Base-by-base conservation (phyloP, 2,329 filamentous ascomycete genomes). In the Fusarium sp. region DNA sequence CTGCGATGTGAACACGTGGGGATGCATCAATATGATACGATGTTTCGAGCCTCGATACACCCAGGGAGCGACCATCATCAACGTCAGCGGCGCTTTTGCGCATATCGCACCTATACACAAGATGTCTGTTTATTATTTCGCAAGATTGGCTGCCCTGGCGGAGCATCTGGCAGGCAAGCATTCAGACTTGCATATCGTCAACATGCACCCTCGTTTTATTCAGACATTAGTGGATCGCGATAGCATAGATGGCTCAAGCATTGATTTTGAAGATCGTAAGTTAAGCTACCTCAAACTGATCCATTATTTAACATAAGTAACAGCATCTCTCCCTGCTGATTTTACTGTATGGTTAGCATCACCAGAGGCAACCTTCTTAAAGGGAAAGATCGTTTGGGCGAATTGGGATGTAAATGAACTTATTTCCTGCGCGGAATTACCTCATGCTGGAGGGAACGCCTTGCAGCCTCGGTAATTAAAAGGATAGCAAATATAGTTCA, bases 111-210 rank as follows among this genome's bases (percentile, higher is more conserved):
- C 34, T n/a, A 37, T 37, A 1, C 34, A 37, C 34, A 37, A 37
- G 5, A n/a, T 37, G 18, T n/a, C 34, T 37, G 18, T 37, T 3
- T 10, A 11, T 11, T 11, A 37, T 37, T 37, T 37, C 18, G 3
- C 34, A 1, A 37, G 3, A n/a, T 2, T 37, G 2, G 34, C 34
- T 4, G 18, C 2, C 1, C 34, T 37, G 1, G 11, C 3, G 18
- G 34, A 37, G 3, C 18, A 37, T n/a, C 5, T n/a, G 3, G 34
- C 18, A 4, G 5, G 2, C 34, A 3, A 37, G 5, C 10, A 37
- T 18, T 3, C 32, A 18, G 5, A 37, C 32, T 18, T 37, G 16
- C 32, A 37, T 18, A 37, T 37, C 2, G 32, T 23, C 21, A 23
- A 23, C 21, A 37, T 37, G 32, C 32, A 37, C 9, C 32, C 16